Base-by-base conservation (phyloP, 441 rosid species). In the Adansonia rubrostipa region DNA sequence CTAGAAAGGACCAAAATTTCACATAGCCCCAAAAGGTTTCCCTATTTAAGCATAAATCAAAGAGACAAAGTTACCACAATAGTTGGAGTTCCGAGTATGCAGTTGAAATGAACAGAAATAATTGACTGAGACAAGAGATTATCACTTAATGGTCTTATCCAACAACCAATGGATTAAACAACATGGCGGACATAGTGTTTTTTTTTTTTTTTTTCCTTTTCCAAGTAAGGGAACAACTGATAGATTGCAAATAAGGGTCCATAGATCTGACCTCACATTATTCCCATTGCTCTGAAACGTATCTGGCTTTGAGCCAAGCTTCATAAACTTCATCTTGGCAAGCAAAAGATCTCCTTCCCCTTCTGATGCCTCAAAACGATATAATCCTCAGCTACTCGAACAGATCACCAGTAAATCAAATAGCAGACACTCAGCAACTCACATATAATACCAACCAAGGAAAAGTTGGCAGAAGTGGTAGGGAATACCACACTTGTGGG, bases 281-380 rank as follows among this genome's bases (percentile, higher is more conserved):
- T 83, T 87, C 20, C 77, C 91, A 83, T 90, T 90, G 0, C 84
- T 80, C 85, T 91, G 93, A 65, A 94, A 85, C 10, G 89, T 80
- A 84, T 94, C 96, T 14, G 92, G 89, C 86, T 94, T 94, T 0
- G 98, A 94, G 76, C 98, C 97, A 68, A 94, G 91, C 81, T 94
- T 94, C 98, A 94, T 94, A 63, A 94, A 94, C 97, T 92, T 94
- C 98, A 94, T 94, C 77, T 86, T 89, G 75, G 57, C 78, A 78
- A 76, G 45, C n/a, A 78, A 79, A 79, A 79, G 78, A 76, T 76
- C 73, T 58, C 77, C 73, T 57, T 80, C 58, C 71, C 51, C 45
- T 13, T 80, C 71, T 33, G 67, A 68, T 50, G 15, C 71, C 82
- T 61, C 69, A 74, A 81, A 83, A 51, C 77, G 72, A 40, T 24